These are phyloP conservation scores for Solanum clarkiae DNA, from an alignment of 257 asterid species.

Conservation along the genomic window DNA sequence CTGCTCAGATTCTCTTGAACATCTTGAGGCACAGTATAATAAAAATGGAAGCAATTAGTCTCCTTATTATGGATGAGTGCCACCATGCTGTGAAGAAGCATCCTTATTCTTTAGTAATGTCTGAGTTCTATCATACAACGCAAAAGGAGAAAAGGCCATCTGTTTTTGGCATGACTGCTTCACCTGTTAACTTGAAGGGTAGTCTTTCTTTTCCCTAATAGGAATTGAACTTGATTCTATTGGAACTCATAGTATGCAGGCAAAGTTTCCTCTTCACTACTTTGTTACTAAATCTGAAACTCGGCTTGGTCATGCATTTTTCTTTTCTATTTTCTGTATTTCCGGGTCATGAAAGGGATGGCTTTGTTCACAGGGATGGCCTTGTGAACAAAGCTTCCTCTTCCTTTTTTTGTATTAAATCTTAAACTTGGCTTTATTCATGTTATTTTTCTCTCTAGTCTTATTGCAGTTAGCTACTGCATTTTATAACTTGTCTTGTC, in stretches of 20 bases:
- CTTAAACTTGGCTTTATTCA: neutral
- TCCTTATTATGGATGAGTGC: slow-evolving; percentile 93
- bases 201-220: slow-evolving; percentile 4
- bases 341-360: neutral
- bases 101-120: slow-evolving; percentile 97
- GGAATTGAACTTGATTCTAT: neutral
- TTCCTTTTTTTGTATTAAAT: neutral
- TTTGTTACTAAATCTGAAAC: neutral
- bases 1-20: slow-evolving; percentile 95
- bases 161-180: slow-evolving; percentile 98
- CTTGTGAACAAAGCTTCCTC: neutral
- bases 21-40: slow-evolving; percentile 95
- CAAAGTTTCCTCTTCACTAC: neutral
- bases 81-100: slow-evolving; percentile 99
- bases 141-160: slow-evolving; percentile 90
- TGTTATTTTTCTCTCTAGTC: neutral
- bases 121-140: slow-evolving; percentile 93
- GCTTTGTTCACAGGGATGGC: neutral
- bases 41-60: slow-evolving; percentile 87
- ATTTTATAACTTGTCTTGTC: neutral
- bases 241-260: neutral
- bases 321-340: neutral
- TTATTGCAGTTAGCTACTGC: neutral
- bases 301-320: neutral
- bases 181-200: slow-evolving; percentile 99